Conservation (phyloP, 202 grass and related monocot species). For the Sporobolus alterniflorus region DNA sequence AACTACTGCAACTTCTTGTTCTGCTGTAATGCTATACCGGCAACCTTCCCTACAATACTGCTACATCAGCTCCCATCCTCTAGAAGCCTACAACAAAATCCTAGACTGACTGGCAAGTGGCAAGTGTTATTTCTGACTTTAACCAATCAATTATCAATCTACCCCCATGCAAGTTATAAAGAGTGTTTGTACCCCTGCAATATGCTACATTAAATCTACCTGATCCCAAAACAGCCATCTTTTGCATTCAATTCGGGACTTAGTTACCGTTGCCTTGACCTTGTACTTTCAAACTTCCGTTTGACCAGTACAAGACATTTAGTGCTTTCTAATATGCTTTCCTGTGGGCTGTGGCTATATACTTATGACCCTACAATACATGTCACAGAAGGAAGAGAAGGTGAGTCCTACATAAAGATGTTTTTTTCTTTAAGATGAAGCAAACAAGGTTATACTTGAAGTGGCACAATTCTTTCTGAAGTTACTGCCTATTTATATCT, state of each 20-base stretch:
- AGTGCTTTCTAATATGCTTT: slow-evolving; percentile 4
- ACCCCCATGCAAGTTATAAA: neutral
- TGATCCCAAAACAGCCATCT: neutral
- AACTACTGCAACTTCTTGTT: neutral
- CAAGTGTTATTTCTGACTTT: too few species aligned
- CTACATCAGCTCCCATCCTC: neutral
- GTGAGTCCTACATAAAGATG: slow-evolving; percentile 50
- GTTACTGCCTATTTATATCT: neutral
- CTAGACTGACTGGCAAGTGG: neutral
- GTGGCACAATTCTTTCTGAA: slow-evolving; percentile 42
- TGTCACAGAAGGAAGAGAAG: slow-evolving; percentile 49
- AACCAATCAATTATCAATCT: neutral
- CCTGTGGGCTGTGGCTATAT: neutral
- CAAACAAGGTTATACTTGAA: slow-evolving; percentile 55
- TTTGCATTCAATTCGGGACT: neutral
- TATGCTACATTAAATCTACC: neutral
- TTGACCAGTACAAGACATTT: neutral
- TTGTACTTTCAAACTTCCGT: neutral
- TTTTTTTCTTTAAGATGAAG: slow-evolving; percentile 51
- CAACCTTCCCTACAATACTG: neutral
- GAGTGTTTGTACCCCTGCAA: neutral
- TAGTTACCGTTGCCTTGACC: neutral
- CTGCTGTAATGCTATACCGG: neutral
- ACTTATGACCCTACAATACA: slow-evolving; percentile 42
- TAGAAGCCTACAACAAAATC: neutral